phyloP scores from a whole-genome alignment of 2,329 filamentous ascomycete genomes.

The Chaetomiaceae sp. region DNA sequence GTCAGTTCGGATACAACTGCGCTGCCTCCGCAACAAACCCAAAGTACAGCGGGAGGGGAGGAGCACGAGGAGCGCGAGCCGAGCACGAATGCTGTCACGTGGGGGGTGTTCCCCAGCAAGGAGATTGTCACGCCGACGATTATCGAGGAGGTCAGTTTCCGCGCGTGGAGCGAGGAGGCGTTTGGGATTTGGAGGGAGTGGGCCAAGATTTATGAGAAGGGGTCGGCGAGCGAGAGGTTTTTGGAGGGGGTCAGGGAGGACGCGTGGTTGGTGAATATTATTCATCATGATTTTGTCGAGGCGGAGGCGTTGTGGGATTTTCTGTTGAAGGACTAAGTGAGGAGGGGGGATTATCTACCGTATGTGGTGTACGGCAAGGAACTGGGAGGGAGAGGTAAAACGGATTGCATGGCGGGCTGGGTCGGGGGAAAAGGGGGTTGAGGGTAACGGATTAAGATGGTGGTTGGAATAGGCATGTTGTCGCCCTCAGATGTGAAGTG shows the following conservation, averaged over 20 bases:
- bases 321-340: too few species aligned
- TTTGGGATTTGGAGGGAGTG: constrained; percentile 95
- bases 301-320: constrained; percentile 68
- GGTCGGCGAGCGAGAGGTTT: constrained; percentile 65
- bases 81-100: constrained; percentile 90
- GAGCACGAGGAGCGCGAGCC: constrained; percentile 29
- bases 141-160: constrained; percentile 91
- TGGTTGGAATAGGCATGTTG: too few species aligned
- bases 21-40: constrained; percentile 23
- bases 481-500: too few species aligned
- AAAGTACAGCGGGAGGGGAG: too few species aligned
- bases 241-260: constrained; percentile 64
- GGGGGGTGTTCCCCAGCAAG: constrained; percentile 92
- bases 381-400: too few species aligned
- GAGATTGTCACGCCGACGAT: constrained; percentile 96
- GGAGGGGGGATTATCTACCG: constrained; percentile 63
- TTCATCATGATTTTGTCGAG: constrained; percentile 74
- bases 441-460: too few species aligned
- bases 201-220: constrained; percentile 79
- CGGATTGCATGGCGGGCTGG: too few species aligned
- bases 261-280: constrained; percentile 86
- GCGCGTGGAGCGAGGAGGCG: constrained; percentile 91
- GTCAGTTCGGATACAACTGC: constrained; percentile 60
- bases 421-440: too few species aligned
- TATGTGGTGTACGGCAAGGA: constrained; percentile 13